Evolutionary conservation across 805 yeast species (phyloP).

Genomic region (Sugiyamaella marilandica): DNA sequence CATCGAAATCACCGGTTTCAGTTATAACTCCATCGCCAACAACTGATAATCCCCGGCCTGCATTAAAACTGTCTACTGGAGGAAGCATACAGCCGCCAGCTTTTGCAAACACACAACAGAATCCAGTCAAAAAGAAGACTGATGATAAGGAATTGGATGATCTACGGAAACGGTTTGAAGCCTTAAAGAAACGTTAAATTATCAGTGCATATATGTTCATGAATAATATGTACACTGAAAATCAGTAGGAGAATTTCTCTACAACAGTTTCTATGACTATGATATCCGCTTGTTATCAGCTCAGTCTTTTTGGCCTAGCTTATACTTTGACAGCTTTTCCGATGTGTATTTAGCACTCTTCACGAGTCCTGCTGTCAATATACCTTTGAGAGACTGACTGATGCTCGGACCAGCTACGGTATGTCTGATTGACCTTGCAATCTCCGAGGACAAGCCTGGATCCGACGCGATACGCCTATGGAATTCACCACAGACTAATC

Average conservation of each 20-base stretch:
- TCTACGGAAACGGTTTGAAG: conserved; percentile 69
- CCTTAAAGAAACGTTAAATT: conserved; percentile 44
- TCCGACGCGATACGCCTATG: conserved; percentile 43
- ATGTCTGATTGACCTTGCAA: conserved; percentile 41
- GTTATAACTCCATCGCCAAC: conserved; percentile 31
- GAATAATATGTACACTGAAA: neutral
- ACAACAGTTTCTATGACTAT: neutral
- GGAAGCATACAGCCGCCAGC: conserved; percentile 2
- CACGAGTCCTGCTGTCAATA: conserved; percentile 77
- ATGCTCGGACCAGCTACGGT: conserved; percentile 68
- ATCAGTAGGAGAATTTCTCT: neutral
- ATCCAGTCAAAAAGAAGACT: conserved; percentile 9
- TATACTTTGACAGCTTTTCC: conserved; percentile 52
- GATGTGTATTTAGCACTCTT: conserved; percentile 70
- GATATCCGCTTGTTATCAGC: neutral
- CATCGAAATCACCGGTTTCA: conserved; percentile 28
- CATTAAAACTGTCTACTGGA: conserved; percentile 18
- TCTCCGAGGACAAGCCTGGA: conserved; percentile 33
- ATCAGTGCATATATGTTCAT: neutral
- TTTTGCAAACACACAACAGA: conserved; percentile 6
- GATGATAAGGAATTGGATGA: conserved; percentile 52
- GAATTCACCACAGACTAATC: conserved; percentile 32
- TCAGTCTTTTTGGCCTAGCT: conserved; percentile 9
- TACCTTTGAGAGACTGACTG: conserved; percentile 74
- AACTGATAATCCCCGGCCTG: conserved; percentile 31